phyloP scores from a whole-genome alignment of 1,139 yeast genomes.

The Taiozyma sp. region DNA sequence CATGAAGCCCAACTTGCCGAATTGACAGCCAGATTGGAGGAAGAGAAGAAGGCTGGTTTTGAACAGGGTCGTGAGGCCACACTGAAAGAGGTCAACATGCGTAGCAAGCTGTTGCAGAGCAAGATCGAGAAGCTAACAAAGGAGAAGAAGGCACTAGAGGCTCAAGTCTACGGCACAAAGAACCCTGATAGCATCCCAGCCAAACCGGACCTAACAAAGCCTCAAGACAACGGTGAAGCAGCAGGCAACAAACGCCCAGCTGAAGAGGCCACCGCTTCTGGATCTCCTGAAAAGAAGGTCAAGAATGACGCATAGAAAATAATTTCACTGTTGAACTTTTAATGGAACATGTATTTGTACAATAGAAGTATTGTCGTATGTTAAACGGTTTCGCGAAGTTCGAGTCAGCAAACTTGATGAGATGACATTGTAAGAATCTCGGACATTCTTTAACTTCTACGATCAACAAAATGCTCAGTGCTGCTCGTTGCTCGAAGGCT shows the following conservation, averaged over 20 bases:
- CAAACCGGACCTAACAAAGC: constrained; percentile 5
- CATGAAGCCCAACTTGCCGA: constrained; percentile 15
- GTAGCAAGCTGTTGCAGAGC: constrained; percentile 28
- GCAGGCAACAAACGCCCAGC: constrained; percentile 17
- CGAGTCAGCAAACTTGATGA: too few relatives aligned
- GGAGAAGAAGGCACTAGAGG: constrained; percentile 26
- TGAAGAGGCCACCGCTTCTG: constrained; percentile 13
- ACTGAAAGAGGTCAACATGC: constrained; percentile 30
- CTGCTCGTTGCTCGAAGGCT: background rate
- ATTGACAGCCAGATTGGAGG: constrained; percentile 23
- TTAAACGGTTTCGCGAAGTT: background rate
- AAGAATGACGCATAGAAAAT: constrained; percentile 13
- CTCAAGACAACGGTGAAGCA: constrained; percentile 6
- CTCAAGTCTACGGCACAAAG: constrained; percentile 13
- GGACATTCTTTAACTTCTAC: background rate
- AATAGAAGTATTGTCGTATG: background rate
- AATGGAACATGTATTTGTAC: background rate
- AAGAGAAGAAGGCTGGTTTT: constrained; percentile 31
- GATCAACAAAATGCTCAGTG: background rate
- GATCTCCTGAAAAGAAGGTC: constrained; percentile 23
- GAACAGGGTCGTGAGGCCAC: constrained; percentile 36
- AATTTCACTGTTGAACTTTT: background rate
- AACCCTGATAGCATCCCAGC: constrained; percentile 7
- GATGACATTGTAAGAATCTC: background rate
- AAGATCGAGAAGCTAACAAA: constrained; percentile 31